phyloP scores from a whole-genome alignment of 2,329 filamentous ascomycete species.

The Ophiostoma sp. region DNA sequence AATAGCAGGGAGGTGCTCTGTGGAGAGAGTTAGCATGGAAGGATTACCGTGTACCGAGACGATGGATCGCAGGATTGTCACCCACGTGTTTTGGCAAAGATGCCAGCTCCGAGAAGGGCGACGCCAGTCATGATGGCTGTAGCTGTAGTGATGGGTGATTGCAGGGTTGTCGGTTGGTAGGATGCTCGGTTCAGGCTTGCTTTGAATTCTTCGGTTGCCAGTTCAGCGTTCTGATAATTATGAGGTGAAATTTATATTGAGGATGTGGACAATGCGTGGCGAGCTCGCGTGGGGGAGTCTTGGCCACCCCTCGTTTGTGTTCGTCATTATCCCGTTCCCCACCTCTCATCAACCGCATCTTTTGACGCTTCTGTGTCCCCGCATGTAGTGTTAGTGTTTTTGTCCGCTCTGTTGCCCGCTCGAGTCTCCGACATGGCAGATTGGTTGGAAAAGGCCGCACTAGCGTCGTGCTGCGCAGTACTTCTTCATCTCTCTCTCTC shows the following conservation, averaged over 20 bases:
- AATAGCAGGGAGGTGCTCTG: constrained; percentile 55
- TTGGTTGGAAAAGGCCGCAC: background rate
- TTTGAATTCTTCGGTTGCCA: background rate
- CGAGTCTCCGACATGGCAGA: background rate
- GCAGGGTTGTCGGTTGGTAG: background rate
- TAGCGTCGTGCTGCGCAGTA: background rate
- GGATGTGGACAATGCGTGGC: too few relatives aligned
- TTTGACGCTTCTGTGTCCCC: background rate
- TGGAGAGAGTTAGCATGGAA: background rate
- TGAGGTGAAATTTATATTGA: too few relatives aligned
- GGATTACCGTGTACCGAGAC: too few relatives aligned
- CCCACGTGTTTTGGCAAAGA: constrained; percentile 2
- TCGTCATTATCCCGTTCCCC: too few relatives aligned
- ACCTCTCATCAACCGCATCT: background rate
- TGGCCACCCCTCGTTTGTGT: too few relatives aligned
- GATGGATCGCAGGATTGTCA: background rate
- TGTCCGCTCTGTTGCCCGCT: background rate
- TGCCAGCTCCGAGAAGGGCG: constrained; percentile 10
- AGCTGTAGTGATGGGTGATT: too few relatives aligned
- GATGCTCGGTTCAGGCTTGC: background rate
- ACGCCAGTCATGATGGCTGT: background rate
- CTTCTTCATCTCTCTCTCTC: background rate
- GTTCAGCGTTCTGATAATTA: too few relatives aligned
- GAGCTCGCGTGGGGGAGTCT: too few relatives aligned
- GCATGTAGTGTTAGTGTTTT: background rate